These are phyloP conservation scores for Biscutella laevigata DNA, from an alignment of 441 rosid species.

Conservation along the genomic window DNA sequence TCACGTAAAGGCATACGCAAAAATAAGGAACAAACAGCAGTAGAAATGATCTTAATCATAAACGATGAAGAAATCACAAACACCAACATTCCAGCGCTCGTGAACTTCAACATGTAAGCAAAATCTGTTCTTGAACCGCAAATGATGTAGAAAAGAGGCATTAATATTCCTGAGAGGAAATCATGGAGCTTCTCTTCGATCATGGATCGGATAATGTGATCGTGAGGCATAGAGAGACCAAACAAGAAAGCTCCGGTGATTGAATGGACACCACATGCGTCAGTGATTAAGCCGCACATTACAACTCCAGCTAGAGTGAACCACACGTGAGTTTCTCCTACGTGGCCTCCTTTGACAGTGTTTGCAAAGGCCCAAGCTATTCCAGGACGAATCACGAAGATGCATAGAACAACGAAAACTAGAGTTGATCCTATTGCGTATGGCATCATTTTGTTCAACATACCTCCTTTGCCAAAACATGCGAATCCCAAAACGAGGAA, in stretches of 20 bases:
- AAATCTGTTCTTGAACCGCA: slow-evolving; percentile 37
- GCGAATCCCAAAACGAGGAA: slow-evolving; percentile 22
- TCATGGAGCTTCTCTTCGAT: slow-evolving; percentile 42
- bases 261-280: slow-evolving; percentile 40
- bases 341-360: slow-evolving; percentile 28
- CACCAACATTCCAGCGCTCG: background rate
- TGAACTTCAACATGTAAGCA: background rate
- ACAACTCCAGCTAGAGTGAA: slow-evolving; percentile 36
- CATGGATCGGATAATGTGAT: slow-evolving; percentile 26
- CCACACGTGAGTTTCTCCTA: slow-evolving; percentile 38
- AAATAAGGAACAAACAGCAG: slow-evolving; percentile 25
- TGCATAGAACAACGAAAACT: slow-evolving; percentile 24
- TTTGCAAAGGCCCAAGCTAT: slow-evolving; percentile 30
- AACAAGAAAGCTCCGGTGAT: slow-evolving; percentile 53
- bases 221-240: slow-evolving; percentile 44
- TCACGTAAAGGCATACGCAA: slow-evolving; percentile 36
- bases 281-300: slow-evolving; percentile 37
- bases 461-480: slow-evolving; percentile 10
- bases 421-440: slow-evolving; percentile 22
- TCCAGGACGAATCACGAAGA: slow-evolving; percentile 30
- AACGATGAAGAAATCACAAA: slow-evolving; percentile 18
- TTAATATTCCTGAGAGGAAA: slow-evolving; percentile 36
- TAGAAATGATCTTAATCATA: slow-evolving; percentile 30
- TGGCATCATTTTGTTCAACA: background rate
- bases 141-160: slow-evolving; percentile 43